Evolutionary conservation across 305 asterid genomes (phyloP).

Genomic region (Solanum hybrid): DNA sequence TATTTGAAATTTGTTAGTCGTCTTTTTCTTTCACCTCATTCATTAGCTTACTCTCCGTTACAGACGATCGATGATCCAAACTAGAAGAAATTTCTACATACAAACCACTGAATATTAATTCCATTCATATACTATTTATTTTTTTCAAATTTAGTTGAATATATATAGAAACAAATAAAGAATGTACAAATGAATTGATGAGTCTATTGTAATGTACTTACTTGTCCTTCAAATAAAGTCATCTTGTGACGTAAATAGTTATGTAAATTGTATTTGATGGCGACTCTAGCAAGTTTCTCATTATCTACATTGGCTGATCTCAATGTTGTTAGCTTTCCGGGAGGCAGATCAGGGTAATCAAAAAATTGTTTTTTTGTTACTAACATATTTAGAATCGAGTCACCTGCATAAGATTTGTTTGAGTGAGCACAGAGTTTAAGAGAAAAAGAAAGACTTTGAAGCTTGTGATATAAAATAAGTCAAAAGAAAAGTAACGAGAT

Average conservation of each 20-base stretch:
- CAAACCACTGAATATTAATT: not conserved
- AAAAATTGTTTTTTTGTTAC: conserved; percentile 19
- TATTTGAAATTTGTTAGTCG: not conserved
- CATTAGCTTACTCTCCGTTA: not conserved
- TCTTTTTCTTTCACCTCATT: not conserved
- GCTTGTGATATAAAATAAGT: not conserved
- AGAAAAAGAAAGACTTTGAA: not conserved
- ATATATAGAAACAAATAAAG: not conserved
- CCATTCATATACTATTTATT: not conserved
- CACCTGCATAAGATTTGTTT: conserved; percentile 11
- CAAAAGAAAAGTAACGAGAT: not conserved
- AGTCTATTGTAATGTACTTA: not conserved
- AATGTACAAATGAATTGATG: not conserved
- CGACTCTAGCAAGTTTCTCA: conserved; percentile 53
- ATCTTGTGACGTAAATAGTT: conserved; percentile 28
- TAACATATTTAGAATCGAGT: conserved; percentile 22
- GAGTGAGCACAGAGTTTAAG: not conserved
- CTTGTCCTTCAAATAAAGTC: conserved; percentile 22
- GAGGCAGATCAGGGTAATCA: conserved; percentile 20
- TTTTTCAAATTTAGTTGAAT: not conserved
- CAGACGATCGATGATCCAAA: not conserved
- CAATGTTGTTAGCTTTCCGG: conserved; percentile 34
- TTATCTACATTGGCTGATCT: conserved; percentile 55
- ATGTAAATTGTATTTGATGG: conserved; percentile 25
- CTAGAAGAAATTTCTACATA: not conserved